Conservation (phyloP, 306 rosid species). For the Ochetophila trinervis region DNA sequence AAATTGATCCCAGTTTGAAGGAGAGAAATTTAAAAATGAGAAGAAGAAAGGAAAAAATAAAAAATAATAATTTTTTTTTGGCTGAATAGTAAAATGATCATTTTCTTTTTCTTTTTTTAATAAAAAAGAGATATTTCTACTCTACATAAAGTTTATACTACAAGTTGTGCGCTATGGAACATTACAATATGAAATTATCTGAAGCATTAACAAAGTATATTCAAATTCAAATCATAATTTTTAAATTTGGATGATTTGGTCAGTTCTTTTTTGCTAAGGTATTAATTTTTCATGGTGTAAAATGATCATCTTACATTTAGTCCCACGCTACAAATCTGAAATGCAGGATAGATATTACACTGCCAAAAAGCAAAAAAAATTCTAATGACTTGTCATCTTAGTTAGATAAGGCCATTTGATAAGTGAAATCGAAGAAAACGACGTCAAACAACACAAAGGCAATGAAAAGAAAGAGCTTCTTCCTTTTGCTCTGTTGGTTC, state of each 20-base stretch:
- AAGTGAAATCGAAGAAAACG: slow-evolving; percentile 11
- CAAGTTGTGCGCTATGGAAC: too few species aligned
- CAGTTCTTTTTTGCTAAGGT: too few species aligned
- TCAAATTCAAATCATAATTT: too few species aligned
- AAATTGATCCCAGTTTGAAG: too few species aligned
- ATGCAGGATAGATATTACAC: neutral
- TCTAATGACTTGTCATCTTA: slow-evolving; percentile 16
- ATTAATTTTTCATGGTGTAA: too few species aligned
- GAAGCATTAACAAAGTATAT: too few species aligned
- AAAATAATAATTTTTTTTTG: neutral
- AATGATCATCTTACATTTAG: too few species aligned
- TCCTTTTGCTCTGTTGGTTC: neutral
- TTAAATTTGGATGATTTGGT: too few species aligned
- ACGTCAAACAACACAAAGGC: slow-evolving; percentile 20
- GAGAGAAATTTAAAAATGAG: neutral
- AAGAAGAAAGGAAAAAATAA: neutral
- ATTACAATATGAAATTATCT: too few species aligned
- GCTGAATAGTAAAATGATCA: neutral
- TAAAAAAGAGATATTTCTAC: too few species aligned
- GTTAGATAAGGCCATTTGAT: slow-evolving; percentile 11
- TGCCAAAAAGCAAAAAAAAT: slow-evolving; percentile 14
- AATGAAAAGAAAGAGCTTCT: neutral
- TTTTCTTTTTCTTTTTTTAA: too few species aligned
- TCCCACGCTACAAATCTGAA: neutral
- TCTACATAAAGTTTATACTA: too few species aligned